Conservation (phyloP, 768 basidiomycete genomes). For the Termitomyces sp. region DNA sequence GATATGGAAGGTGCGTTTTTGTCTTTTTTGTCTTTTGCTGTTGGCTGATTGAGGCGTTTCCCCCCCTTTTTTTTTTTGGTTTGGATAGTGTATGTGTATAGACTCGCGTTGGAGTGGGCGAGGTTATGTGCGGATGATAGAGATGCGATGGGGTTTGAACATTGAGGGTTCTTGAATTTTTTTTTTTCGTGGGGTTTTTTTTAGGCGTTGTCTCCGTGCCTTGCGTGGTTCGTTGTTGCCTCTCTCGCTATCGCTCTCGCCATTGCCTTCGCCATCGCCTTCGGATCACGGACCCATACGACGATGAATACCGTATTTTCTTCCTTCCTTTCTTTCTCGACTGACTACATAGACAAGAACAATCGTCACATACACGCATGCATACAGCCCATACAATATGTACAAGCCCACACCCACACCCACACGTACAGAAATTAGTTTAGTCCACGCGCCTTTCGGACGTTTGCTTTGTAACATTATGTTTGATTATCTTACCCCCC, state of each 20-base stretch:
- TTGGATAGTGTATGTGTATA: constrained; percentile 71
- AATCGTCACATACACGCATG: neutral
- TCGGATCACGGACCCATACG: neutral
- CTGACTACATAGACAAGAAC: neutral
- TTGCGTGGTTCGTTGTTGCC: no score
- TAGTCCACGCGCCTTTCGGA: neutral
- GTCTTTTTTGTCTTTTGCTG: neutral
- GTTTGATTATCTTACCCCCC: no score
- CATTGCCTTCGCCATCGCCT: neutral
- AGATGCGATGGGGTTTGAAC: constrained; percentile 51
- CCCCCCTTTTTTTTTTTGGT: no score
- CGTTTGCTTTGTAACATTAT: neutral
- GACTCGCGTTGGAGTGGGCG: constrained; percentile 86
- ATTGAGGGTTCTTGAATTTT: no score
- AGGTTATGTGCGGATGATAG: constrained; percentile 82
- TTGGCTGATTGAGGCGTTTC: neutral
- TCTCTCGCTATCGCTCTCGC: neutral
- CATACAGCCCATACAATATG: neutral
- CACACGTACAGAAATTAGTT: no score
- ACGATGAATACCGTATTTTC: neutral
- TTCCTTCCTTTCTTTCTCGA: neutral
- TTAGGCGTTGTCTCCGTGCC: neutral
- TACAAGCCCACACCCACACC: neutral
- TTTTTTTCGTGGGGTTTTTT: no score
- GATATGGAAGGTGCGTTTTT: constrained; percentile 85